Evolutionary conservation across 352 stramenopile species (phyloP).

Genomic region (Saprolegnia diclina): DNA sequence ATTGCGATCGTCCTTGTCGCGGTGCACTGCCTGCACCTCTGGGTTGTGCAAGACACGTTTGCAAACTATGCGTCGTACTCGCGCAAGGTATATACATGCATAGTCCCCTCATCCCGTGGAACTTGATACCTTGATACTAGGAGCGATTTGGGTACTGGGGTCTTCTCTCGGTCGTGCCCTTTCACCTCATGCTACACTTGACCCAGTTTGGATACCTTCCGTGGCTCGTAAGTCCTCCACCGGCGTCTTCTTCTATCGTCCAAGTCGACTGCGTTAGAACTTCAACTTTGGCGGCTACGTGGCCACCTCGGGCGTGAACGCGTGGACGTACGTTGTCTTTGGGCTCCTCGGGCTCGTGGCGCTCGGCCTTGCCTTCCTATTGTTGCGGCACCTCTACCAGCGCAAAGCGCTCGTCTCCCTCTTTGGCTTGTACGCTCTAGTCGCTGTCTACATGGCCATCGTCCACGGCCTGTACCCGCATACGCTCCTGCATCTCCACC

Average conservation of each 20-base stretch:
- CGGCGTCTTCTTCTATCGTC: background rate
- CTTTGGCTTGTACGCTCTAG: slow-evolving; percentile 35
- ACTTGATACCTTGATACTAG: slow-evolving; percentile 23
- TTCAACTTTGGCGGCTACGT: slow-evolving; percentile 56
- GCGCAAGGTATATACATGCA: slow-evolving; percentile 14
- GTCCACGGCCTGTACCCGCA: slow-evolving; percentile 53
- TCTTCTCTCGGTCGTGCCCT: slow-evolving; percentile 61
- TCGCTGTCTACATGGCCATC: slow-evolving; percentile 33
- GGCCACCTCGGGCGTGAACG: slow-evolving; percentile 31
- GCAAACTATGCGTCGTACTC: slow-evolving; percentile 31
- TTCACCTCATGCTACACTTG: slow-evolving; percentile 65
- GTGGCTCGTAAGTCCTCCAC: slow-evolving; percentile 37
- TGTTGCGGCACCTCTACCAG: slow-evolving; percentile 48
- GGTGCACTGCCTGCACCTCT: slow-evolving; percentile 39
- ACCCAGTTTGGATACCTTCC: slow-evolving; percentile 65
- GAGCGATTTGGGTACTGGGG: slow-evolving; percentile 48
- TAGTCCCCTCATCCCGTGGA: no score
- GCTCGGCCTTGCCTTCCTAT: slow-evolving; percentile 32
- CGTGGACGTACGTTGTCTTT: slow-evolving; percentile 59
- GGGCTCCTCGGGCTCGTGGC: slow-evolving; percentile 35
- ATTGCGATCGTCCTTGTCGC: slow-evolving; percentile 55
- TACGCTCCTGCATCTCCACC: slow-evolving; percentile 62
- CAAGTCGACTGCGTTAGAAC: slow-evolving; percentile 28
- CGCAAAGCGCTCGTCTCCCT: slow-evolving; percentile 37
- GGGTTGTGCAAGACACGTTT: slow-evolving; percentile 46